Percentiles rank a stretch among this genome's conserved stretches.
These are phyloP conservation scores for Pichia ethanolica DNA, from an alignment of 805 yeast genomes.

Conservation along the genomic window DNA sequence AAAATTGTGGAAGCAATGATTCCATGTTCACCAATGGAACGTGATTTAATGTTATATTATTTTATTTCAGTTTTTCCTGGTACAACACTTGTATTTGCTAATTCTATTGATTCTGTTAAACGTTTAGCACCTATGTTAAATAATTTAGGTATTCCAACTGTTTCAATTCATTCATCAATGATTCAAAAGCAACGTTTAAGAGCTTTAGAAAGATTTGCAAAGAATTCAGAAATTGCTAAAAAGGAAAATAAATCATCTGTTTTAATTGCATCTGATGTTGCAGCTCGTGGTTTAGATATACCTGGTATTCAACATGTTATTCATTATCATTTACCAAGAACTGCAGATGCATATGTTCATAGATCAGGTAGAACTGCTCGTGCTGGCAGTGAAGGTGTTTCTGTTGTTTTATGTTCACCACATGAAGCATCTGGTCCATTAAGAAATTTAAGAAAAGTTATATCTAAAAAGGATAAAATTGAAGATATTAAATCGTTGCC, in stretches of 20 bases:
- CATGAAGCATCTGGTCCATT: conserved; percentile 89
- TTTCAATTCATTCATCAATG: conserved; percentile 90
- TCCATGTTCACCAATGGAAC: conserved; percentile 84
- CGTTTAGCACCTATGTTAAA: conserved; percentile 70
- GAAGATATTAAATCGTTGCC: conserved; percentile 62
- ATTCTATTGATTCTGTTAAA: conserved; percentile 91
- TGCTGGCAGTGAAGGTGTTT: conserved; percentile 91
- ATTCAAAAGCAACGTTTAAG: conserved; percentile 87
- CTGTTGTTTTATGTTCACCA: conserved; percentile 87
- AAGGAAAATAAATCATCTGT: conserved; percentile 50
- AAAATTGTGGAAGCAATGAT: conserved; percentile 77
- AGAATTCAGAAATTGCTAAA: conserved; percentile 29
- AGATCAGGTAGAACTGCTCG: conserved; percentile 98
- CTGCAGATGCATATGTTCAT: conserved; percentile 92
- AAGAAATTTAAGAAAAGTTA: conserved; percentile 58
- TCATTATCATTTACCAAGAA: conserved; percentile 90
- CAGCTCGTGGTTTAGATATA: conserved; percentile 96
- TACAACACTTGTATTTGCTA: conserved; percentile 82
- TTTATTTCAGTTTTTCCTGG: conserved; percentile 84
- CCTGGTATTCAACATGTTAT: conserved; percentile 87
- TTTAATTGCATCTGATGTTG: conserved; percentile 91
- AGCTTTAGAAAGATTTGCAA: conserved; percentile 72
- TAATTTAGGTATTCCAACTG: conserved; percentile 57
- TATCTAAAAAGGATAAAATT: conserved; percentile 30
- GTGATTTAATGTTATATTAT: conserved; percentile 86